These are phyloP conservation scores for Ceratocystis eucalypticola DNA, from an alignment of 2,329 filamentous ascomycete species.

Conservation along the genomic window DNA sequence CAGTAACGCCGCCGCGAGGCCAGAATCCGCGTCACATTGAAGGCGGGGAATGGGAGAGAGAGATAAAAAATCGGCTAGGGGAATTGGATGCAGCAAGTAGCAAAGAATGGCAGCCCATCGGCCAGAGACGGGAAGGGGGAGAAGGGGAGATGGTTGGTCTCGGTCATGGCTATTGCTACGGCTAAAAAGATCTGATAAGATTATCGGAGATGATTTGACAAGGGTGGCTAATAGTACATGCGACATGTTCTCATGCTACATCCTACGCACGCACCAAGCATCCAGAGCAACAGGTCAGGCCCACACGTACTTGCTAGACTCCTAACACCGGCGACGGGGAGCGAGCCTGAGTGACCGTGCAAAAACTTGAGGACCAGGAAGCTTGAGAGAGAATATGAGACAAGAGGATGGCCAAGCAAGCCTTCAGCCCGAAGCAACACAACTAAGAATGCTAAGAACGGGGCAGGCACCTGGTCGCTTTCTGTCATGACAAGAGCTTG, in stretches of 20 bases:
- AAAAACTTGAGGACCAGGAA: neutral
- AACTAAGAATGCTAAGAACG: neutral
- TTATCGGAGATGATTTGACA: neutral
- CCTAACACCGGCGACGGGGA: neutral
- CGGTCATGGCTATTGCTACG: neutral
- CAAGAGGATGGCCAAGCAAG: neutral
- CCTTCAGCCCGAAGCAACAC: neutral
- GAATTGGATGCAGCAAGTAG: neutral
- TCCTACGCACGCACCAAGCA: neutral
- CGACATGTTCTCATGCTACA: no score
- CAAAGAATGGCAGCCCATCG: neutral
- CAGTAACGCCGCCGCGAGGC: slow-evolving; percentile 2
- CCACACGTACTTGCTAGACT: neutral
- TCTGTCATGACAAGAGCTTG: neutral
- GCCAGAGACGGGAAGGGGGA: neutral
- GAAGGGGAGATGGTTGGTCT: neutral
- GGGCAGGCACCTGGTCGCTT: neutral
- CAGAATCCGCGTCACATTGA: neutral
- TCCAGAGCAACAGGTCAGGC: neutral
- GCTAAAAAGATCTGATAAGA: slow-evolving; percentile 1
- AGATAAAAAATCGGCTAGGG: neutral
- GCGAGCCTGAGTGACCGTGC: neutral
- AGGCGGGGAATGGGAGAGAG: neutral
- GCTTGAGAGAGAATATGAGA: neutral
- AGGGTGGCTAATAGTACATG: no score